Base-by-base conservation (phyloP, 345 rosid genomes). In the Syzygium grande region DNA sequence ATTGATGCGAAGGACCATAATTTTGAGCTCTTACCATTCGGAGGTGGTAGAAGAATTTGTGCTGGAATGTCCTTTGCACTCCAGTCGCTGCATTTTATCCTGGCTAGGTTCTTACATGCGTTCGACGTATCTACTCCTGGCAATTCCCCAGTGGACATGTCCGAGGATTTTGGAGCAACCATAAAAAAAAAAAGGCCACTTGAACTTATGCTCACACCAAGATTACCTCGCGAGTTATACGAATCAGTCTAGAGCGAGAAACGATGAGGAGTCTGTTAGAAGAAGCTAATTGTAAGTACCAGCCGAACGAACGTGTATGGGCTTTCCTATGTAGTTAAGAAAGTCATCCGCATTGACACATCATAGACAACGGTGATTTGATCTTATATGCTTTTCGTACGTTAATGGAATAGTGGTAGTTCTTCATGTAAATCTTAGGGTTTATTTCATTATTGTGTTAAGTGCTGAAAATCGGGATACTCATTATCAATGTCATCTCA, bases 21-120 rank as follows among this genome's bases (percentile, higher is more conserved):
- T 87, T 92, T 89, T 77, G 93, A 90, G 73, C 80, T 90, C 22
- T 79, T 92, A 22, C 93, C 94, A 51, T 93, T 92, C 86, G 93
- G 95, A 43, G 61, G 88, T 15, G 93, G 95, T 10, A 90, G 95
- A 80, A 91, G 94, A 61, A 49, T 52, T 3, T 93, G 94, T 61
- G 92, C 93, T 5, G 92, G 93, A 16, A 80, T 88, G 23, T 23
- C 79, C 51, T 55, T 87, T 25, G 93, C 54, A 1, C 65, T 92
- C 11, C 91, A 87, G 38, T 86, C 88, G 87, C 51, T 89, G 9
- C 91, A 89, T 52, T 30, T 91, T 65, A 84, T 85, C 25, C 27
- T 93, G 53, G 94, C 93, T 3, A 85, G 85, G 43, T 84, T 93
- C 22, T 86, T 93, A 7, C 94, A 91, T 15, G 92, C 89, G 3